These are phyloP conservation scores for Tolypocladium guangdongense DNA, from an alignment of 2,329 filamentous ascomycete genomes.

Conservation along the genomic window DNA sequence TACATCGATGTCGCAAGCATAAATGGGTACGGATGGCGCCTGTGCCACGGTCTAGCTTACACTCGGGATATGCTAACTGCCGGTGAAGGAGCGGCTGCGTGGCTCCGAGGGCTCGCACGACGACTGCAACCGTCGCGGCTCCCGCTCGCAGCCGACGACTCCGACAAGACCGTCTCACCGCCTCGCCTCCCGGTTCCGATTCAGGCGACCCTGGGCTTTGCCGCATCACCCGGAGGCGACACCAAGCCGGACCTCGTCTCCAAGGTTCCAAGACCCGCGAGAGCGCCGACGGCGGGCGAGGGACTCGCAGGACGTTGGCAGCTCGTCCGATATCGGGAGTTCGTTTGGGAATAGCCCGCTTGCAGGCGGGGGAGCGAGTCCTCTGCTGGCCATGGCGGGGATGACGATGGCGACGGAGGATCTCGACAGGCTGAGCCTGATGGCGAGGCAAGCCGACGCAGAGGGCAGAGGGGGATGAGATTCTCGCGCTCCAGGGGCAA, in stretches of 20 bases:
- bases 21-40: not conserved
- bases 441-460: slow-evolving; percentile 9
- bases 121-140: slow-evolving; percentile 7
- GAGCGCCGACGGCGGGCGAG: slow-evolving; percentile 19
- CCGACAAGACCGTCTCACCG: slow-evolving; percentile 13
- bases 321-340: slow-evolving; percentile 11
- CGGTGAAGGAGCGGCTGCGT: not conserved
- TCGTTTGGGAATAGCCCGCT: slow-evolving; percentile 9
- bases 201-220: slow-evolving; percentile 14
- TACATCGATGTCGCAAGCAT: not conserved
- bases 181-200: slow-evolving; percentile 12
- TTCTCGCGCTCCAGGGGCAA: not conserved
- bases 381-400: slow-evolving; percentile 15
- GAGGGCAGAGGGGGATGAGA: not conserved
- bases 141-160: slow-evolving; percentile 13
- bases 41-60: not conserved
- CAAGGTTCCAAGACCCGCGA: slow-evolving; percentile 13
- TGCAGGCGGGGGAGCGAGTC: slow-evolving; percentile 10
- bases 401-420: slow-evolving; percentile 17
- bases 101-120: slow-evolving; percentile 4
- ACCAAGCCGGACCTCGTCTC: slow-evolving; percentile 1
- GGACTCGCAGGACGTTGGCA: slow-evolving; percentile 14
- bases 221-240: slow-evolving; percentile 8
- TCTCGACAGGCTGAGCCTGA: slow-evolving; percentile 20
- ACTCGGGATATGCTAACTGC: not conserved